Evolutionary conservation across 2,329 filamentous ascomycete genomes (phyloP), one percentile per base, ranked within the genome.

Genomic region (Ophiostoma triangulosporum): DNA sequence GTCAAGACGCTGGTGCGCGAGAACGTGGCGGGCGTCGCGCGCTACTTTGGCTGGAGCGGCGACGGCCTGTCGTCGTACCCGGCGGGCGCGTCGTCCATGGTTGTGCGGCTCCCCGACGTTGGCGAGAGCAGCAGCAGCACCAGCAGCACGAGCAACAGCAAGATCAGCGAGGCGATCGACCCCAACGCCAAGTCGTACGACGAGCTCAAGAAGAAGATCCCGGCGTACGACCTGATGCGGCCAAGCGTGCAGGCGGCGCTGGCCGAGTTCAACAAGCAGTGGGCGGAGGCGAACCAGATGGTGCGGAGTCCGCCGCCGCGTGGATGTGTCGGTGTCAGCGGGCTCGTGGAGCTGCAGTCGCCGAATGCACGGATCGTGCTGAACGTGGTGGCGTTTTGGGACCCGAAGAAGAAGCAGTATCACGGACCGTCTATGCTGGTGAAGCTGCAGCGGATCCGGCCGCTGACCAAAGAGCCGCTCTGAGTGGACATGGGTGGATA

Each of bases 321-420:
- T 11, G 79, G 79, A 4, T 73, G 71, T 51, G 67, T 82, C 48
- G 62, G 67, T 1, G 69, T 82, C 1, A 73, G 73, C 15, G 79
- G 79, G 0, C 62, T 80, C 11, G 71, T 83, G 2, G 74, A 80
- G 57, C 54, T 81, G 2, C 67, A 72, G 38, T 69, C 74, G 2
- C 62, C 71, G 2, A 69, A 64, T 22, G 70, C 71, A 1, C 67
- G 68, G 50, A 62, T 81, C 53, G 69, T 72, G 2, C 65, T 81
- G 12, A 74, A 79, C 56, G 76, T 77, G 2, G 55, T 64, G 11
- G 74, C 70, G 2, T 78, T 72, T 64, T 83, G 76, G 64, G 71
- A 82, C 60, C 77, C 78, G 1, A 75, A 77, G 62, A 72, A 70
- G 38, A 69, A 70, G 56, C 67, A 65, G 46, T 77, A 70, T 51